These are phyloP conservation scores for Endoconidiophora polonica DNA, from an alignment of 2,329 filamentous ascomycete species.

Conservation along the genomic window DNA sequence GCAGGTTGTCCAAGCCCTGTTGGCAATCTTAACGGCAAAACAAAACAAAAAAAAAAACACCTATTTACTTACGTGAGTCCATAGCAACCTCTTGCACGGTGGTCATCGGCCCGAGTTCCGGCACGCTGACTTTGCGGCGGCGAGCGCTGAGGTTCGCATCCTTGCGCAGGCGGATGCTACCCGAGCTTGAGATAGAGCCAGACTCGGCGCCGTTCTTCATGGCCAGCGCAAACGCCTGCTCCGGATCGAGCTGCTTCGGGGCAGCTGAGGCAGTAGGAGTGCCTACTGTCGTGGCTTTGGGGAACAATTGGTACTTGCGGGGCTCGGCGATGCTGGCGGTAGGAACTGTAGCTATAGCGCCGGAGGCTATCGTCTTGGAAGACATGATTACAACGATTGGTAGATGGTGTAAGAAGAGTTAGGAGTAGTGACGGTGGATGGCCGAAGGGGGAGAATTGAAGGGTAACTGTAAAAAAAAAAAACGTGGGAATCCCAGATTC, in stretches of 20 bases:
- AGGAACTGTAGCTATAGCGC: background rate
- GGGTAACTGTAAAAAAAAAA: background rate
- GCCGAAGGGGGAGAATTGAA: background rate
- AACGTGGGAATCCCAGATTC: background rate
- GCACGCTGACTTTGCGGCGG: conserved; percentile 46
- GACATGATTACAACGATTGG: background rate
- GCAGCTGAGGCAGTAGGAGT: conserved; percentile 18
- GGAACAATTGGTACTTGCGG: conserved; percentile 46
- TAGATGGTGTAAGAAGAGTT: background rate
- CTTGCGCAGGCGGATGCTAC: conserved; percentile 33
- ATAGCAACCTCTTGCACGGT: conserved; percentile 50
- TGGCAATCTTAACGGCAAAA: background rate
- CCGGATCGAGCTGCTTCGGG: conserved; percentile 31
- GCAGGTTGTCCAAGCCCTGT: background rate
- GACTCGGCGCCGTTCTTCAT: conserved; percentile 26
- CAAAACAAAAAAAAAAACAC: conserved; percentile 16
- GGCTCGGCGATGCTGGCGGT: background rate
- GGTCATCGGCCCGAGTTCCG: conserved; percentile 50
- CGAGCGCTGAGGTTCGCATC: conserved; percentile 41
- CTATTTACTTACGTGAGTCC: conserved; percentile 53
- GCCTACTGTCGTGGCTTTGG: conserved; percentile 26
- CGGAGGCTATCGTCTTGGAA: background rate
- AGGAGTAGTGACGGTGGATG: too few relatives aligned
- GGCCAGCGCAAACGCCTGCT: conserved; percentile 30
- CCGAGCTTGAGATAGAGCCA: conserved; percentile 23